A percentile compares a stretch with the other conserved stretches of the same genome.
Evolutionary conservation across 192 early-diverging fungal genomes (phyloP).

Genomic region (Kickxella alabastrina): DNA sequence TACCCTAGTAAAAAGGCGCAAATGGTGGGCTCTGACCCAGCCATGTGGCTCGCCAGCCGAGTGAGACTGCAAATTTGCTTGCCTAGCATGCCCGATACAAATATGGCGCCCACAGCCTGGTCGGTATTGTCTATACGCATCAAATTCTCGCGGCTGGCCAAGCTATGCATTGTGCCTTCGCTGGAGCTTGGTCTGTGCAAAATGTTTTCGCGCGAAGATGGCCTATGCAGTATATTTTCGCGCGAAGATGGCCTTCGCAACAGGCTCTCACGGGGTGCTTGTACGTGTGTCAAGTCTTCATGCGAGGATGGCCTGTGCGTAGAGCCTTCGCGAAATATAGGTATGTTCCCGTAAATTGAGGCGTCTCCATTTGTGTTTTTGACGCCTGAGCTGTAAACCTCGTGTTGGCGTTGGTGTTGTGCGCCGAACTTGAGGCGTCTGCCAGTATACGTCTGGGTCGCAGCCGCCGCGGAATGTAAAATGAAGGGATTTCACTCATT

Average conservation of each 20-base stretch:
- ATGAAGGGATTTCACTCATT: conserved; percentile 40
- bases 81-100: conserved; percentile 28
- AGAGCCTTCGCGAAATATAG: too few species aligned
- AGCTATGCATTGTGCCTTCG: background rate
- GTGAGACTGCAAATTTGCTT: conserved; percentile 26
- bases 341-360: too few species aligned
- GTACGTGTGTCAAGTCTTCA: too few species aligned
- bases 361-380: background rate
- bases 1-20: conserved; percentile 41
- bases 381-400: too few species aligned
- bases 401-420: too few species aligned
- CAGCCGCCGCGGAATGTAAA: conserved; percentile 41
- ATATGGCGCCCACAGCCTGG: background rate
- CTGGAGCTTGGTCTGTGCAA: too few species aligned
- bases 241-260: too few species aligned
- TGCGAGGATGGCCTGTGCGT: too few species aligned
- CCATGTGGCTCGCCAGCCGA: background rate
- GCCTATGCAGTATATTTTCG: too few species aligned
- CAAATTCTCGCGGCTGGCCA: background rate
- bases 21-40: conserved; percentile 1
- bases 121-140: conserved; percentile 4
- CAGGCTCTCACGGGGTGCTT: too few species aligned
- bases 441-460: conserved; percentile 14
- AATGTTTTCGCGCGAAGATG: too few species aligned
- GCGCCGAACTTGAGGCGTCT: too few species aligned